Evolutionary conservation across 2,329 filamentous ascomycete species (phyloP).

Genomic region (Diaporthe sp.): DNA sequence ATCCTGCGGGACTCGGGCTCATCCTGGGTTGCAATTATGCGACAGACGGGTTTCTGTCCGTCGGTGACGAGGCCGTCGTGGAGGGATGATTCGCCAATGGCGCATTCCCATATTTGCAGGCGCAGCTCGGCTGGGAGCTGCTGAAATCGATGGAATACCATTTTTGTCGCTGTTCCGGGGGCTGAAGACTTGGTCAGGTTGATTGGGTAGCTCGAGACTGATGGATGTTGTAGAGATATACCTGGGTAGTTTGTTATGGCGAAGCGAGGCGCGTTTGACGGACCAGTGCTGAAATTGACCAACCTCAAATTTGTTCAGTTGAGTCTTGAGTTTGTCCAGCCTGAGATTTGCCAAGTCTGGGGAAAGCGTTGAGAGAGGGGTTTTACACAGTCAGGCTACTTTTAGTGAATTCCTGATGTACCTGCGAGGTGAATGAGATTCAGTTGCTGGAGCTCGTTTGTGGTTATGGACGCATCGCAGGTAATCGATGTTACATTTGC

Average conservation of each 20-base stretch:
- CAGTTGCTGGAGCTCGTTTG: not conserved
- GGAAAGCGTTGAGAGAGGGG: too few relatives aligned
- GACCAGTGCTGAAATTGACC: too few relatives aligned
- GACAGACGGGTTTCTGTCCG: not conserved
- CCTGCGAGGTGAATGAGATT: not conserved
- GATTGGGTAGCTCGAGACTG: too few relatives aligned
- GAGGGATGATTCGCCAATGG: not conserved
- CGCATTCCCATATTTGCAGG: not conserved
- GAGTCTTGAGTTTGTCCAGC: too few relatives aligned
- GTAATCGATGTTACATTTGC: not conserved
- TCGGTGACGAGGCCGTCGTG: not conserved
- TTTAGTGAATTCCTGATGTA: not conserved
- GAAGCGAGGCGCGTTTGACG: too few relatives aligned
- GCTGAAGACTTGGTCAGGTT: not conserved
- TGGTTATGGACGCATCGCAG: not conserved
- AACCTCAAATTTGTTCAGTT: not conserved
- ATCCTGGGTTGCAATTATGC: not conserved
- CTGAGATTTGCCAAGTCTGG: not conserved
- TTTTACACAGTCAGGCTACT: not conserved
- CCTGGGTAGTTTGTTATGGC: not conserved
- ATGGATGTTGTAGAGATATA: not conserved
- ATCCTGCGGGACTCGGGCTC: rapidly evolving
- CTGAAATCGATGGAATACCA: not conserved
- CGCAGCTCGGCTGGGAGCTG: constrained; percentile 8
- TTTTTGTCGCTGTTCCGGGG: not conserved